phyloP scores from a whole-genome alignment of 2,329 filamentous ascomycete species.

The Alternaria brassicicola region DNA sequence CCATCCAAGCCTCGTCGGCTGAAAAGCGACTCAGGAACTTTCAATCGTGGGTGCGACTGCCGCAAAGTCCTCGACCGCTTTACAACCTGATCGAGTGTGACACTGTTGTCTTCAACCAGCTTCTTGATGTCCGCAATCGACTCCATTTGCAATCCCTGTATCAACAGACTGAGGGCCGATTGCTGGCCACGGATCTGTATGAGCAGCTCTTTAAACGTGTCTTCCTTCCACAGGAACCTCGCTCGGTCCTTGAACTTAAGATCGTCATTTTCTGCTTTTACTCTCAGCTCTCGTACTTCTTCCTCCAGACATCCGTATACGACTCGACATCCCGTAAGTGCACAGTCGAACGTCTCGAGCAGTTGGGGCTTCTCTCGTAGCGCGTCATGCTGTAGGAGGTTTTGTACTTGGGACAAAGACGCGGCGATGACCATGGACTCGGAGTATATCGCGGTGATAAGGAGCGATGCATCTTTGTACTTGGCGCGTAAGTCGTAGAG shows the following conservation, averaged over 20 bases:
- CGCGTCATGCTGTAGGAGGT: constrained; percentile 35
- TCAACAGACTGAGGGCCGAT: constrained; percentile 38
- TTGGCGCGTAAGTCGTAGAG: constrained; percentile 38
- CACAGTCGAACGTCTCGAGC: constrained; percentile 39
- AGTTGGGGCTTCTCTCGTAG: constrained; percentile 38
- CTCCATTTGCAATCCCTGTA: constrained; percentile 46
- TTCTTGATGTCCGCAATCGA: constrained; percentile 42
- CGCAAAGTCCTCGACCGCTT: constrained; percentile 35
- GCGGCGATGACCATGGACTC: constrained; percentile 45
- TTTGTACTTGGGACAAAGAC: constrained; percentile 41
- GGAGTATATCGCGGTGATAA: constrained; percentile 43
- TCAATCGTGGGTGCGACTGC: constrained; percentile 35
- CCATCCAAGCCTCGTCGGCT: background rate
- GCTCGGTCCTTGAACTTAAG: constrained; percentile 32
- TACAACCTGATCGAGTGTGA: constrained; percentile 34
- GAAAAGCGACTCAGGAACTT: constrained; percentile 38
- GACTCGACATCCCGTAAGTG: constrained; percentile 42
- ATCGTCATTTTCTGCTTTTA: constrained; percentile 28
- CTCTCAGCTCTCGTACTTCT: constrained; percentile 35
- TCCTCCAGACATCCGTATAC: constrained; percentile 43
- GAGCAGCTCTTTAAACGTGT: constrained; percentile 43
- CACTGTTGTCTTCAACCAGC: constrained; percentile 38
- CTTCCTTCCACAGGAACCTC: constrained; percentile 43
- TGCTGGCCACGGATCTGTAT: constrained; percentile 45
- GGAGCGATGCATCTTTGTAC: constrained; percentile 39